Base-by-base conservation (phyloP, 345 rosid species). In the Eucalyptus cloeziana region DNA sequence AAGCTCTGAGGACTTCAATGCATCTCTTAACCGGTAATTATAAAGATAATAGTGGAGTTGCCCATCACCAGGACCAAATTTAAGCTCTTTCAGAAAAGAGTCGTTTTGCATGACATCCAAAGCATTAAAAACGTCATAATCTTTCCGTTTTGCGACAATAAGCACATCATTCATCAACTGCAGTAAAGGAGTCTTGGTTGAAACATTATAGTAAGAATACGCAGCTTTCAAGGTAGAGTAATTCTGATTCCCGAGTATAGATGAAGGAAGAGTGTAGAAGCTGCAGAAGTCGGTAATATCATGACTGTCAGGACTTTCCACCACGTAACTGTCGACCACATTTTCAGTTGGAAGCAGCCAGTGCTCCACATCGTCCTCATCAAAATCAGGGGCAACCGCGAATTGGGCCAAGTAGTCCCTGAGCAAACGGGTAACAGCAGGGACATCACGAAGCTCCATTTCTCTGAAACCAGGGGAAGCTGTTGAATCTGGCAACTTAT, bases 51-150 rank as follows among this genome's bases (percentile, higher is more conserved):
- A 96, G 92, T 96, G 99, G 87, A 96, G 99, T 86, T 97, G 97
- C 71, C 99, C 99, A 91, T 95, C 98, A 83, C 99, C 98, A 22
- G 99, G 99, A 25, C 99, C 98, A 64, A 96, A 97, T 92, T 97
- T 97, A 92, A 97, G 91, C 62, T 95, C 98, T 89, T 94, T 97
- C 94, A 97, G 93, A 90, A 97, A 96, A n/a, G 94, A 90, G 89
- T 96, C 98, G 14, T 97, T 97, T n/a, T 95, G 94, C 99, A 97
- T 96, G 90, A 97, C 96, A 89, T 97, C 98, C 92, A 97, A 89
- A 0, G 99, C 97, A 52, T 97, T 97, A 91, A 97, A 96, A 56
- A 97, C 99, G 30, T 97, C 99, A 14, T 94, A 96, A 49, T 95
- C 98, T 94, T 94, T 96, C 88, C 95, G 96, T 92, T 96, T 97